Conservation (phyloP, 1,139 yeast species). For the Debaryomyces singareniensis region DNA sequence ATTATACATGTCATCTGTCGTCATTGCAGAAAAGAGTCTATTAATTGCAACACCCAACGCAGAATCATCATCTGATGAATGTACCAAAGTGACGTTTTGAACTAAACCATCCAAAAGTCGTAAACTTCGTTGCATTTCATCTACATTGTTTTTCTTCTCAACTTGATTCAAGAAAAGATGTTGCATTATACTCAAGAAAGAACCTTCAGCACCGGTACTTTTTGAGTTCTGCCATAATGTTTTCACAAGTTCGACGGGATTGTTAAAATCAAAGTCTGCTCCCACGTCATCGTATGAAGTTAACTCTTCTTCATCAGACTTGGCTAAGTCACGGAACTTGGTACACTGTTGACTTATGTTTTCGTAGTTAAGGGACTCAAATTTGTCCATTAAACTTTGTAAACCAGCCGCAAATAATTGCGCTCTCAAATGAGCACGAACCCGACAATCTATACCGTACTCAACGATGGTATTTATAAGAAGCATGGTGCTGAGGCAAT, state of each 20-base stretch:
- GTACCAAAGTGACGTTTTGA: slow-evolving; percentile 67
- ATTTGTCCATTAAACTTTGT: slow-evolving; percentile 52
- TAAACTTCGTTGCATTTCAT: slow-evolving; percentile 58
- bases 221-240: slow-evolving; percentile 68
- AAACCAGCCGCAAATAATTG: slow-evolving; percentile 76
- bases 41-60: slow-evolving; percentile 83
- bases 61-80: slow-evolving; percentile 62
- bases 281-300: slow-evolving; percentile 55
- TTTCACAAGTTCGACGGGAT: slow-evolving; percentile 67
- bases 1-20: slow-evolving; percentile 86
- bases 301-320: slow-evolving; percentile 64
- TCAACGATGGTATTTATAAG: slow-evolving; percentile 68
- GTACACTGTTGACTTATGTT: slow-evolving; percentile 60
- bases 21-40: slow-evolving; percentile 66
- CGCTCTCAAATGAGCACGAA: slow-evolving; percentile 70
- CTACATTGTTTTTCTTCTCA: slow-evolving; percentile 44
- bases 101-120: slow-evolving; percentile 78
- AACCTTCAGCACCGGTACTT: slow-evolving; percentile 67
- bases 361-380: slow-evolving; percentile 58
- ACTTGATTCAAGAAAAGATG: slow-evolving; percentile 72
- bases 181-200: slow-evolving; percentile 73
- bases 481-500: slow-evolving; percentile 71
- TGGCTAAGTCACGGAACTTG: slow-evolving; percentile 59
- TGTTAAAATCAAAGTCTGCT: slow-evolving; percentile 57
- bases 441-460: slow-evolving; percentile 58